Percentiles rank a stretch among this genome's conserved stretches.
These are phyloP conservation scores for Poa annua DNA, from an alignment of 176 grass and related monocot species.

Conservation along the genomic window DNA sequence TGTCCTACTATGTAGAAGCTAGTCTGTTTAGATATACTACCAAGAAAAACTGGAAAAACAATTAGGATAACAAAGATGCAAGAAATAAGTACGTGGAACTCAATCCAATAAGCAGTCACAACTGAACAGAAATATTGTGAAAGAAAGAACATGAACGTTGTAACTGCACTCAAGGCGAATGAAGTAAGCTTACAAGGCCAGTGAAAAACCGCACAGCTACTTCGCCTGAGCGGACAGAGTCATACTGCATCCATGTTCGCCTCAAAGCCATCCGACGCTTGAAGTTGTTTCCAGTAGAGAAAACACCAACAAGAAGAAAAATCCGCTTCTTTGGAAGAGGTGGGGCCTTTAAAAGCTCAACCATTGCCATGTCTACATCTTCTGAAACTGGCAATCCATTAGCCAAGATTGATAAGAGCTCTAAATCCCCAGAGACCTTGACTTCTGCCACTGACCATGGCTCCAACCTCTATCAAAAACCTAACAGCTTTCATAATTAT, in stretches of 20 bases:
- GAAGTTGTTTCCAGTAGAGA: constrained; percentile 95
- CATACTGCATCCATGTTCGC: constrained; percentile 73
- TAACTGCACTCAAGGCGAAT: not conserved
- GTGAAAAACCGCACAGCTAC: constrained; percentile 82
- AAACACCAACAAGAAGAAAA: constrained; percentile 75
- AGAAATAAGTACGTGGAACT: constrained; percentile 20
- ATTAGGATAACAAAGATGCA: not conserved
- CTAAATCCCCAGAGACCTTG: constrained; percentile 70
- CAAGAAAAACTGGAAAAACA: not conserved
- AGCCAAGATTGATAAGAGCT: constrained; percentile 64
- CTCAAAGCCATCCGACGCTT: constrained; percentile 84
- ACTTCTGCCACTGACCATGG: constrained; percentile 86
- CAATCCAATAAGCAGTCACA: constrained; percentile 11
- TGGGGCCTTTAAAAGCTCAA: constrained; percentile 65
- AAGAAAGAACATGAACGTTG: constrained; percentile 26
- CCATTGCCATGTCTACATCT: constrained; percentile 60
- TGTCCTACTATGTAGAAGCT: too few relatives aligned
- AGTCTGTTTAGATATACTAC: not conserved
- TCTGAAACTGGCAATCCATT: constrained; percentile 82
- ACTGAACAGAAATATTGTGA: constrained; percentile 19
- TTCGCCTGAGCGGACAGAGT: constrained; percentile 52
- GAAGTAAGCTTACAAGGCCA: constrained; percentile 83
- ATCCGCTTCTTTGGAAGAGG: constrained; percentile 54
- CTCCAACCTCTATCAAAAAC: constrained; percentile 67
- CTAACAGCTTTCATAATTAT: constrained; percentile 51